Evolutionary conservation across 345 rosid species (phyloP), one percentile per base, ranked within the genome.

Genomic region (Hevea brasiliensis): DNA sequence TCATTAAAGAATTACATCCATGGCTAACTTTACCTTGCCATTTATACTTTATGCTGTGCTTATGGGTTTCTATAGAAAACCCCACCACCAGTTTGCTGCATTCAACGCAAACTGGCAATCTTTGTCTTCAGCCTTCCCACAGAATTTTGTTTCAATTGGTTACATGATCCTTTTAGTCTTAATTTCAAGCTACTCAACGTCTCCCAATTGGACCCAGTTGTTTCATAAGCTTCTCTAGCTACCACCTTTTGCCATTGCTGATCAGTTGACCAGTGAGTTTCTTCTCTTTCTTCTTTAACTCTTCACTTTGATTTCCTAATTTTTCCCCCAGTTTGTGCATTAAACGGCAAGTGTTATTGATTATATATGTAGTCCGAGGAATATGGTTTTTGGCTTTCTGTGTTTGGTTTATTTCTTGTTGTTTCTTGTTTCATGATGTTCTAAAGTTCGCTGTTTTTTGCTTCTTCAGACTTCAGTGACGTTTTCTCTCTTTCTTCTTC

Each of bases 11-110:
- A 68, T 29, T 68, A 68, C 21, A 37, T 10, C 45, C 61, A 53
- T 55, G 47, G 32, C 62, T 69, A 69, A 69, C 63, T 69, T 69
- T 69, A 69, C 62, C 72, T 69, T 69, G 62, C 62, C 72, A 56
- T 56, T 41, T 56, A 35, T 69, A 51, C 56, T 67, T 67, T 29
- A 50, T 67, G 71, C 24, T 29, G 17, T 13, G 41, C 57, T 50
- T 23, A 50, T 67, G 59, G 71, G 59, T 55, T 37, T 69, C 62
- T 15, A 69, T 69, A 42, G 35, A 69, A 69, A 37, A 56, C 12
- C 48, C 61, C 63, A 40, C 53, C 72, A 35, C 11, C 72, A 40
- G 2, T 69, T 40, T 56, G 35, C 32, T 21, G 48, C 50, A 21
- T 18, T 8, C 6, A 6, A 40, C 48, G 53, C 61, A 7, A 69